These are phyloP conservation scores for Aspergillus vadensis DNA, from an alignment of 2,329 filamentous ascomycete species.

Conservation along the genomic window DNA sequence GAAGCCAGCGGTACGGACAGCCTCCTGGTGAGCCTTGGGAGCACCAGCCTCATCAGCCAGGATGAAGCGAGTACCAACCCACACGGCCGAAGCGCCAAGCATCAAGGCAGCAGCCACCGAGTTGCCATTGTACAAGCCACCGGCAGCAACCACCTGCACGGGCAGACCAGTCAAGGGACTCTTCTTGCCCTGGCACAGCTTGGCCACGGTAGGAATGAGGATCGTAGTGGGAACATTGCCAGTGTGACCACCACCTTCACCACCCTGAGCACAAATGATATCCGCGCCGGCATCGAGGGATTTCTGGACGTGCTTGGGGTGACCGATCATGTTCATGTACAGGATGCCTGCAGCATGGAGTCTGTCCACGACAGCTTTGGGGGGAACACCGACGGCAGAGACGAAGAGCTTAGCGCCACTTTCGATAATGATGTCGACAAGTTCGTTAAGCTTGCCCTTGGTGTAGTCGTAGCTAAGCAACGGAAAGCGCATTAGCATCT, in stretches of 20 bases:
- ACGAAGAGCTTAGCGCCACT: conserved; percentile 91
- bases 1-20: conserved; percentile 85
- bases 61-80: conserved; percentile 96
- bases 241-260: conserved; percentile 95
- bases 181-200: conserved; percentile 76
- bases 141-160: conserved; percentile 90
- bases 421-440: conserved; percentile 90
- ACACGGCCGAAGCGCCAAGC: conserved; percentile 89
- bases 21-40: conserved; percentile 90
- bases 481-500: conserved; percentile 15
- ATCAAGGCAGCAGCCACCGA: conserved; percentile 86
- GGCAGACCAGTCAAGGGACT: conserved; percentile 83
- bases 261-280: conserved; percentile 97
- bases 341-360: conserved; percentile 85
- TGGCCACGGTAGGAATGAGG: conserved; percentile 88
- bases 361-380: conserved; percentile 82
- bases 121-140: conserved; percentile 91
- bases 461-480: conserved; percentile 91
- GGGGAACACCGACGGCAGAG: conserved; percentile 91
- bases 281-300: conserved; percentile 89
- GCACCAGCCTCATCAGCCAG: conserved; percentile 92
- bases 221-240: conserved; percentile 90
- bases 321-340: conserved; percentile 99
- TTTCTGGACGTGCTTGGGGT: conserved; percentile 98
- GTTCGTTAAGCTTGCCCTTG: conserved; percentile 93